phyloP scores from a whole-genome alignment of 2,329 filamentous ascomycete genomes.

The Colletotrichum endophyticum region DNA sequence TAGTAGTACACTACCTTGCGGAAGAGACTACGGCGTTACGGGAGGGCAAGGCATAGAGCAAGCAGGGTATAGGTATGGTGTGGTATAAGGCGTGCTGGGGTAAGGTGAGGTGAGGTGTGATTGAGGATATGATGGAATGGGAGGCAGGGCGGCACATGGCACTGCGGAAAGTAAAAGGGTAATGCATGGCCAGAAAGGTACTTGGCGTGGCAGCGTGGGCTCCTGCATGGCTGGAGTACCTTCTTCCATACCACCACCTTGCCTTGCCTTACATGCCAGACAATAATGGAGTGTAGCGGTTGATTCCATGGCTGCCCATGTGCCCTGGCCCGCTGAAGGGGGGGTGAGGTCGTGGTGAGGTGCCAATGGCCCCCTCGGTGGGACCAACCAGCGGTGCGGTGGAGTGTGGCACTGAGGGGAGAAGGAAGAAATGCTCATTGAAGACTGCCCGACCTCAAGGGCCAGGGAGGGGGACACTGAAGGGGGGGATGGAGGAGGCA shows the following conservation, averaged over 20 bases:
- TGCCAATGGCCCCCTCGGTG: neutral
- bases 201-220: neutral
- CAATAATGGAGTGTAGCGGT: neutral
- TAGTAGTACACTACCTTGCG: neutral
- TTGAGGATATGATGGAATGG: neutral
- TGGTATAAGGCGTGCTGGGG: slow-evolving; percentile 4
- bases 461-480: neutral
- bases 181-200: neutral
- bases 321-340: neutral
- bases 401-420: neutral
- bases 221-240: neutral
- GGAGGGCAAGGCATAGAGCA: neutral
- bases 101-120: neutral
- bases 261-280: neutral
- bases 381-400: neutral
- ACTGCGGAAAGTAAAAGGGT: neutral
- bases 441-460: neutral
- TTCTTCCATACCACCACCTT: neutral
- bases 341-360: neutral
- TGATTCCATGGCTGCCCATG: neutral
- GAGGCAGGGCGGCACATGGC: neutral
- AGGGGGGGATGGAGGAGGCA: neutral
- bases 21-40: neutral
- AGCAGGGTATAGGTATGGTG: neutral
- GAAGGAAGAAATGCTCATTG: neutral